A percentile compares a stretch with the other conserved stretches of the same genome.
Evolutionary conservation across 2,329 filamentous ascomycete genomes (phyloP).

Genomic region (Bimuria novae-zelandiae): DNA sequence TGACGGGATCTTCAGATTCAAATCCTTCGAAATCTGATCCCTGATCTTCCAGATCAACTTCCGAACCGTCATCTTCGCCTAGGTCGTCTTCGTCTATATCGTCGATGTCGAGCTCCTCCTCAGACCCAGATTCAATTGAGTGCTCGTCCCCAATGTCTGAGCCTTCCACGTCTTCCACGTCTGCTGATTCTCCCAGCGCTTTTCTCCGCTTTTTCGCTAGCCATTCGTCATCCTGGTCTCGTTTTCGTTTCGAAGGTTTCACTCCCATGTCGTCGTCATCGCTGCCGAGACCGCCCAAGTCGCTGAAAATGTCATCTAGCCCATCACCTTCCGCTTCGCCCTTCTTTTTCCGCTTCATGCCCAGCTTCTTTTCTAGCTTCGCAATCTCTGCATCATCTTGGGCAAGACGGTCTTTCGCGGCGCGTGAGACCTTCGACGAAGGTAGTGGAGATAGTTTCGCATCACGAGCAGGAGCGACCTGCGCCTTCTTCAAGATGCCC

Average conservation of each 20-base stretch:
- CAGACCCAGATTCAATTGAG: background rate
- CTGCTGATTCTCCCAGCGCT: conserved; percentile 40
- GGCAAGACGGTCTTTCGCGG: conserved; percentile 64
- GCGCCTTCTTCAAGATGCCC: conserved; percentile 36
- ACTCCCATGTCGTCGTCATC: conserved; percentile 54
- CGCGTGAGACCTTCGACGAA: conserved; percentile 38
- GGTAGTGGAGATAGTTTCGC: conserved; percentile 20
- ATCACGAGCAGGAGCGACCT: background rate
- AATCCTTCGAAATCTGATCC: conserved; percentile 32
- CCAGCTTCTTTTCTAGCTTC: conserved; percentile 83
- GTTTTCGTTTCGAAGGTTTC: conserved; percentile 59
- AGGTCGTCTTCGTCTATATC: conserved; percentile 31
- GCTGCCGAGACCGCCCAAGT: conserved; percentile 52
- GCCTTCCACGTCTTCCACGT: conserved; percentile 31
- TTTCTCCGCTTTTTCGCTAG: conserved; percentile 62
- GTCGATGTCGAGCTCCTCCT: conserved; percentile 4
- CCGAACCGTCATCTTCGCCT: conserved; percentile 21
- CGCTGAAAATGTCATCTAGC: conserved; percentile 75
- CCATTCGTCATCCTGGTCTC: conserved; percentile 65
- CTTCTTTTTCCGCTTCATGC: conserved; percentile 74
- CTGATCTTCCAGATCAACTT: conserved; percentile 43
- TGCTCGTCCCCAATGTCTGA: conserved; percentile 11
- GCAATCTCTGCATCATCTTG: conserved; percentile 89
- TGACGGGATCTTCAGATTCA: conserved; percentile 40
- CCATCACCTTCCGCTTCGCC: conserved; percentile 80